These are phyloP conservation scores for Cnidoscolus chayamansa DNA, from an alignment of 441 rosid species.

Conservation along the genomic window DNA sequence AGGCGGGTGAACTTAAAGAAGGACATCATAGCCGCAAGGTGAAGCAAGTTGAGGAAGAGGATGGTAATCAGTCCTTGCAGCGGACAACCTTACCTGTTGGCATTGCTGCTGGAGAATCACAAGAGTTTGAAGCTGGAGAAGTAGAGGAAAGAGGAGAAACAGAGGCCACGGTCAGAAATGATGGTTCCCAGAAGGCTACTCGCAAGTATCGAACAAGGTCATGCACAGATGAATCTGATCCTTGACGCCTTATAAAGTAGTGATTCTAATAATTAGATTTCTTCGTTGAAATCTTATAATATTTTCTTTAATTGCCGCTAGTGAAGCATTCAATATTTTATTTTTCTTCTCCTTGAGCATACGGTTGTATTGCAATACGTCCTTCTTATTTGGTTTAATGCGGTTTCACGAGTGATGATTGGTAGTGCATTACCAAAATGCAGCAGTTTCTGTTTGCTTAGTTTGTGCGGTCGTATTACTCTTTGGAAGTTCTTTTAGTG, in stretches of 20 bases:
- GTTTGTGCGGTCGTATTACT: no score
- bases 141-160: conserved; percentile 65
- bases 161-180: conserved; percentile 19
- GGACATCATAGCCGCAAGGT: conserved; percentile 21
- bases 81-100: conserved; percentile 32
- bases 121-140: conserved; percentile 40
- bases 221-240: conserved; percentile 37
- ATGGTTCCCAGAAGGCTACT: conserved; percentile 27
- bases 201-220: conserved; percentile 46
- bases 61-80: conserved; percentile 19
- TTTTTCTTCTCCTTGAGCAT: no score
- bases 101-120: conserved; percentile 41
- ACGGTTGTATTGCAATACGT: no score
- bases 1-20: conserved; percentile 27
- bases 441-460: no score
- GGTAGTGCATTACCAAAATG: no score
- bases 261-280: not conserved
- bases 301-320: not conserved
- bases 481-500: no score
- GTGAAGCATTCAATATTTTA: no score
- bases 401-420: no score
- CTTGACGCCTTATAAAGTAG: conserved; percentile 21
- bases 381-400: no score
- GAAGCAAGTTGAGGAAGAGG: conserved; percentile 21
- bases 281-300: not conserved